Evolutionary conservation across 441 rosid genomes (phyloP), one percentile per base, ranked within the genome.

Genomic region (Rhodomyrtus psidioides): DNA sequence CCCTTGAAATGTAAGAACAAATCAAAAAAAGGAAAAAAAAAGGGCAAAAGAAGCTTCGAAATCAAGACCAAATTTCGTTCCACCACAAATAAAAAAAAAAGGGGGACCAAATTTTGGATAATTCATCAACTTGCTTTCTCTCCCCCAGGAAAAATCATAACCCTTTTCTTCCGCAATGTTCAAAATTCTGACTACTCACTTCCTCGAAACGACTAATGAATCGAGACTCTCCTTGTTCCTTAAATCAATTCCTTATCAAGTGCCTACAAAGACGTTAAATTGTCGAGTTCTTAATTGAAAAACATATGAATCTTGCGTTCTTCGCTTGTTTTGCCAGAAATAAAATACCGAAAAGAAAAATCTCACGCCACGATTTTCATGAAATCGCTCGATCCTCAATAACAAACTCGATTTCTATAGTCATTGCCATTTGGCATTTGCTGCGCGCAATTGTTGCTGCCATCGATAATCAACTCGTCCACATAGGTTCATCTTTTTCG

Each of bases 281-380:
- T 56, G 1, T 24, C 14, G 60, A 5, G 24, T 24, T 24, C 26
- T 24, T 12, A 4, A 10, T 9, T 26, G 14, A 56, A 24, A 24
- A 12, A 4, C 4, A 26, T 24, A 24, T 10, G 14, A 5, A 26
- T 4, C 14, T 4, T 6, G 9, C 27, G 2, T n/a, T 10, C 27
- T 2, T 10, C 21, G 2, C 51, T 46, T 56, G 6, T 23, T 56
- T 24, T 1, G 27, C 27, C 9, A 2, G 2, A 24, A 10, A 24
- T 24, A 10, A 56, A 5, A 2, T 26, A 4, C 0, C 0, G 2
- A 4, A 26, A 26, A 12, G 10, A 12, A 10, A 26, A 12, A 27
- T 6, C 15, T 12, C 24, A 2, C 28, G 2, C 26, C 14, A 10
- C 28, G 14, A 1, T 26, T 12, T 26, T 26, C 60, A 1, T 5